Conservation (phyloP, 495 filamentous ascomycete genomes). For the Podospora didyma region DNA sequence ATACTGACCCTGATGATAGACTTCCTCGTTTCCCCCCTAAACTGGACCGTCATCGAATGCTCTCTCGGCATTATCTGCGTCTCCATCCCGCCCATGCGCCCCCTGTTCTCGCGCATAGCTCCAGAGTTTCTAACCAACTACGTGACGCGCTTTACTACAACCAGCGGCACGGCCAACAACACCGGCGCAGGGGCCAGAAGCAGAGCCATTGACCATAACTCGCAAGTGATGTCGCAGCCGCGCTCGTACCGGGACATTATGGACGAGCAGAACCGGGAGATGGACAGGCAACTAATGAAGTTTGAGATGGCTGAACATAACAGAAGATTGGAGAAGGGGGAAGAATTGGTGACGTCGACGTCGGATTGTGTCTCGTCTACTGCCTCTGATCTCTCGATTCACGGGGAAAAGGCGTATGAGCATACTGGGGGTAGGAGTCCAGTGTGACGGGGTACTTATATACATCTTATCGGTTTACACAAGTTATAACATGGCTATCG, state of each 20-base stretch:
- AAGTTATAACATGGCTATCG: no score
- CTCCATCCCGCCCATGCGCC: constrained; percentile 24
- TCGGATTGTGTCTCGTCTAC: neutral
- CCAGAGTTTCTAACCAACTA: constrained; percentile 9
- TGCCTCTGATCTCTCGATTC: neutral
- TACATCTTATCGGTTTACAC: no score
- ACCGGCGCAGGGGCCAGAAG: no score
- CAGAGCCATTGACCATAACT: neutral
- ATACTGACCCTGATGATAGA: constrained; percentile 14
- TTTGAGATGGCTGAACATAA: constrained; percentile 8
- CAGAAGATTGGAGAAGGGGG: neutral
- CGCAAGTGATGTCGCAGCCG: neutral
- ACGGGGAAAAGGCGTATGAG: no score
- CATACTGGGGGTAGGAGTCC: no score
- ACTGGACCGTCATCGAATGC: constrained; percentile 31
- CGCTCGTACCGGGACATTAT: constrained; percentile 1
- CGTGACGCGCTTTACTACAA: neutral
- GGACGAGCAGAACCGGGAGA: constrained; percentile 1
- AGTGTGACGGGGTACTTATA: no score
- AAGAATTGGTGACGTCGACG: neutral
- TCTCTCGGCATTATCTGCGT: constrained; percentile 28
- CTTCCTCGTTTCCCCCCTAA: constrained; percentile 21
- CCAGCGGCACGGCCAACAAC: neutral
- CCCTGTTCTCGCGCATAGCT: constrained; percentile 16
- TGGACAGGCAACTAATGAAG: constrained; percentile 13